phyloP scores from a whole-genome alignment of 805 yeast species.

The Blastobotrys parvus region DNA sequence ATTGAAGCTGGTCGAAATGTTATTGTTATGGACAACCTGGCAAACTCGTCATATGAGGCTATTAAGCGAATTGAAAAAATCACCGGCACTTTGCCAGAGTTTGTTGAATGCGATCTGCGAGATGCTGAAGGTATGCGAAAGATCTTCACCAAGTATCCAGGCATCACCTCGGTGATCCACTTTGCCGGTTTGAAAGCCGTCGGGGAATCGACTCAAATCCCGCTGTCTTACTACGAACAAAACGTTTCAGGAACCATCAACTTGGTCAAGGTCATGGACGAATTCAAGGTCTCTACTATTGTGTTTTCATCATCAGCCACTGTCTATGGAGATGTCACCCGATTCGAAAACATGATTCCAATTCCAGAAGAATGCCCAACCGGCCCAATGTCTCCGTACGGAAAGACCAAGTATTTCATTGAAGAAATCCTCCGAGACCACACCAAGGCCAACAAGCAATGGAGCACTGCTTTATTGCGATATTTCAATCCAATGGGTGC shows the following conservation, averaged over 20 bases:
- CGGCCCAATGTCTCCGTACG: constrained; percentile 72
- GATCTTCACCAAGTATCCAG: constrained; percentile 40
- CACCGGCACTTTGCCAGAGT: constrained; percentile 40
- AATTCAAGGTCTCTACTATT: constrained; percentile 39
- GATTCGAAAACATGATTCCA: constrained; percentile 65
- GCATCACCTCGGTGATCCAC: constrained; percentile 56
- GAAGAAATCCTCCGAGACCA: constrained; percentile 56
- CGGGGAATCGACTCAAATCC: constrained; percentile 64
- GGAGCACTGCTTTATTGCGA: constrained; percentile 51
- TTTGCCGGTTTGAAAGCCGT: constrained; percentile 82
- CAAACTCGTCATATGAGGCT: constrained; percentile 60
- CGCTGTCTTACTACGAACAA: constrained; percentile 59
- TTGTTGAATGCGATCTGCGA: constrained; percentile 49
- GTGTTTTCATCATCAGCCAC: constrained; percentile 78
- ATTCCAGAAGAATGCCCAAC: constrained; percentile 72
- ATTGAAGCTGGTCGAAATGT: constrained; percentile 56
- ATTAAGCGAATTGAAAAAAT: constrained; percentile 52
- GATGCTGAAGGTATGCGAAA: constrained; percentile 40
- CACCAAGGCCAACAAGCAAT: constrained; percentile 31
- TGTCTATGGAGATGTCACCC: constrained; percentile 73
- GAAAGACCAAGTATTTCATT: constrained; percentile 58
- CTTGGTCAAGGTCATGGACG: constrained; percentile 46
- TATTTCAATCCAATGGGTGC: constrained; percentile 85
- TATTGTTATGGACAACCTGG: constrained; percentile 63
- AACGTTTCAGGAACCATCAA: constrained; percentile 59